These are phyloP conservation scores for Penicillium lagena DNA, from an alignment of 495 filamentous ascomycete species.

Conservation along the genomic window DNA sequence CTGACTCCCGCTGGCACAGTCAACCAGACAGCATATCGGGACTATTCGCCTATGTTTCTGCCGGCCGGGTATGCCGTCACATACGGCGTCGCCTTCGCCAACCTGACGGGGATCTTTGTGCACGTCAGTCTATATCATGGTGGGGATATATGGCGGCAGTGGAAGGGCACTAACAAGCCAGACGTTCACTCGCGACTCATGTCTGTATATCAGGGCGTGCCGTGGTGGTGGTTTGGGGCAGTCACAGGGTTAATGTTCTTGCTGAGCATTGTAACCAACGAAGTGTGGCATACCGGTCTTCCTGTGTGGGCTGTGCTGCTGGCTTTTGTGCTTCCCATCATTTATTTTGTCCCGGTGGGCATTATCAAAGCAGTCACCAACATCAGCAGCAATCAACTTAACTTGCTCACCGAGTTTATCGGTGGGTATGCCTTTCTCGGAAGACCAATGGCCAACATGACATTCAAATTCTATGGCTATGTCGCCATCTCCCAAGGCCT, in stretches of 20 bases:
- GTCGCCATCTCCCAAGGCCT: slow-evolving; percentile 54
- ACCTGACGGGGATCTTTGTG: slow-evolving; percentile 58
- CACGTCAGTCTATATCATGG: slow-evolving; percentile 61
- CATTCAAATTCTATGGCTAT: slow-evolving; percentile 73
- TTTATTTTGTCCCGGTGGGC: slow-evolving; percentile 41
- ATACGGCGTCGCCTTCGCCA: slow-evolving; percentile 67
- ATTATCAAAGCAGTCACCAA: slow-evolving; percentile 60
- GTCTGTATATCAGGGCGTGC: slow-evolving; percentile 26
- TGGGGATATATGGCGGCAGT: slow-evolving; percentile 54
- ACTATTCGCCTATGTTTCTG: slow-evolving; percentile 44
- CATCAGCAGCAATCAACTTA: slow-evolving; percentile 58
- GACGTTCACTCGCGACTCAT: slow-evolving; percentile 44
- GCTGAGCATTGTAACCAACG: slow-evolving; percentile 55
- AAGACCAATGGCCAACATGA: slow-evolving; percentile 60
- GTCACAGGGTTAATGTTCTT: slow-evolving; percentile 46
- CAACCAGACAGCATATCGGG: slow-evolving; percentile 31
- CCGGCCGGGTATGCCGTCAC: slow-evolving; percentile 43
- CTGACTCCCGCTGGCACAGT: slow-evolving; percentile 34
- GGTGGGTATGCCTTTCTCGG: slow-evolving; percentile 67
- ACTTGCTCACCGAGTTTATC: slow-evolving; percentile 66
- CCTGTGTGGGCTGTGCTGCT: slow-evolving; percentile 63
- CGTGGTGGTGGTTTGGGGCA: slow-evolving; percentile 39
- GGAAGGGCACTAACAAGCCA: slow-evolving; percentile 50
- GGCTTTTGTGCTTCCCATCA: slow-evolving; percentile 40
- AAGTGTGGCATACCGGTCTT: slow-evolving; percentile 59